Percentiles rank a stretch among this genome's conserved stretches.
Conservation (phyloP, 495 filamentous ascomycete genomes). For the Podospora comata region DNA sequence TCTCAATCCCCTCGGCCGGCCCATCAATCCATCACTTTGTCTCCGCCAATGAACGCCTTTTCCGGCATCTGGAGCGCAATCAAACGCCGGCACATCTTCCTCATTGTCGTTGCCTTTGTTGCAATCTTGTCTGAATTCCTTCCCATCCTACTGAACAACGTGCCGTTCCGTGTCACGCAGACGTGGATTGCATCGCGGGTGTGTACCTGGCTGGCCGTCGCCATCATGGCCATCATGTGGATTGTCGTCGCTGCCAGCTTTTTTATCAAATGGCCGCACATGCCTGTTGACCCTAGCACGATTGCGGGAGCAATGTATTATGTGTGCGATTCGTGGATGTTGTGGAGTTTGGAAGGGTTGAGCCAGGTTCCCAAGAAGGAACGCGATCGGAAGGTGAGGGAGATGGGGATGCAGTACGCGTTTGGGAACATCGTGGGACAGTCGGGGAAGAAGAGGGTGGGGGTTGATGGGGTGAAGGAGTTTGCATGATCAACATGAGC, state of each 20-base stretch:
- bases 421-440: slow-evolving; percentile 23
- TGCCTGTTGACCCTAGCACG: slow-evolving; percentile 30
- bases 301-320: slow-evolving; percentile 30
- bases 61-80: slow-evolving; percentile 33
- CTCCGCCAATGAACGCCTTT: slow-evolving; percentile 31
- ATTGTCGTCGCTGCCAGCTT: slow-evolving; percentile 31
- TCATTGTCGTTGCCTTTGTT: slow-evolving; percentile 29
- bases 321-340: slow-evolving; percentile 27
- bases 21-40: slow-evolving; percentile 29
- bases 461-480: slow-evolving; percentile 24
- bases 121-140: slow-evolving; percentile 37
- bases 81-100: slow-evolving; percentile 29
- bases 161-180: slow-evolving; percentile 35
- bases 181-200: slow-evolving; percentile 31
- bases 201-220: slow-evolving; percentile 34
- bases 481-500: not conserved
- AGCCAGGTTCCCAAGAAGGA: slow-evolving; percentile 20
- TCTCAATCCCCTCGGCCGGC: slow-evolving; percentile 23
- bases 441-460: slow-evolving; percentile 19
- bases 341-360: slow-evolving; percentile 23
- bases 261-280: slow-evolving; percentile 26
- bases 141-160: slow-evolving; percentile 36
- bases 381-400: slow-evolving; percentile 19
- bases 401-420: slow-evolving; percentile 17
- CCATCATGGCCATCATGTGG: slow-evolving; percentile 37